Percentiles rank a stretch among this genome's conserved stretches.
Evolutionary conservation across 257 asterid genomes (phyloP).

Genomic region (Dorcoceras hygrometricum): DNA sequence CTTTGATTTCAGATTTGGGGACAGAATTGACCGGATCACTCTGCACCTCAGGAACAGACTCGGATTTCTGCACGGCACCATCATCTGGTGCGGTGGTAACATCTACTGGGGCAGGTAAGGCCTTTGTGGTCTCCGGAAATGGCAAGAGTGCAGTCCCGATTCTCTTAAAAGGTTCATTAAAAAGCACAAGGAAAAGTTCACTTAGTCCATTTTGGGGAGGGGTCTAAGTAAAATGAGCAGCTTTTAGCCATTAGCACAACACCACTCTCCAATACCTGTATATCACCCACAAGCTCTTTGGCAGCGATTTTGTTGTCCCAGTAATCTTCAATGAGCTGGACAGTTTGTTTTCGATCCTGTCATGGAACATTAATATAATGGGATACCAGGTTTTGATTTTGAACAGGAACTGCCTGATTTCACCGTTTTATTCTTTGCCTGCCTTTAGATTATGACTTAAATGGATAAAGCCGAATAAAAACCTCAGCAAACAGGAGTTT

Average conservation of each 20-base stretch:
- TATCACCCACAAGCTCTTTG: conserved; percentile 78
- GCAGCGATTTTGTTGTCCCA: conserved; percentile 68
- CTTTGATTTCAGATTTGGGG: conserved; percentile 46
- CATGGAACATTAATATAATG: background rate
- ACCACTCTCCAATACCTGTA: conserved; percentile 46
- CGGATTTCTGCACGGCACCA: conserved; percentile 33
- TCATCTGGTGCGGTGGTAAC: conserved; percentile 17
- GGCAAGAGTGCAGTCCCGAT: conserved; percentile 92
- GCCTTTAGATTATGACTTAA: background rate
- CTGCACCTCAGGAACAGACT: conserved; percentile 4
- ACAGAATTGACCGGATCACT: conserved; percentile 41
- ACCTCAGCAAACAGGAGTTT: conserved; percentile 96
- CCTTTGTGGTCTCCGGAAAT: conserved; percentile 38
- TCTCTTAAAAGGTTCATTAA: conserved; percentile 38
- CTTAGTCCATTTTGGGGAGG: too few species aligned
- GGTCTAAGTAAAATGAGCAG: too few species aligned
- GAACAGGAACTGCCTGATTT: too few species aligned
- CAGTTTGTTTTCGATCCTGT: conserved; percentile 89
- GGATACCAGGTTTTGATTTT: too few species aligned
- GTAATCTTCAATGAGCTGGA: conserved; percentile 63
- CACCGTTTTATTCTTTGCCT: background rate
- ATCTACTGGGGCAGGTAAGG: conserved; percentile 48
- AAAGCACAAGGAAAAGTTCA: background rate
- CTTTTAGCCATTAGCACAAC: background rate
- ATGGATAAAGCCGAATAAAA: conserved; percentile 9